A percentile compares a stretch with the other conserved stretches of the same genome.
phyloP scores from a whole-genome alignment of 352 stramenopile species.

The Globisporangium spinosum region DNA sequence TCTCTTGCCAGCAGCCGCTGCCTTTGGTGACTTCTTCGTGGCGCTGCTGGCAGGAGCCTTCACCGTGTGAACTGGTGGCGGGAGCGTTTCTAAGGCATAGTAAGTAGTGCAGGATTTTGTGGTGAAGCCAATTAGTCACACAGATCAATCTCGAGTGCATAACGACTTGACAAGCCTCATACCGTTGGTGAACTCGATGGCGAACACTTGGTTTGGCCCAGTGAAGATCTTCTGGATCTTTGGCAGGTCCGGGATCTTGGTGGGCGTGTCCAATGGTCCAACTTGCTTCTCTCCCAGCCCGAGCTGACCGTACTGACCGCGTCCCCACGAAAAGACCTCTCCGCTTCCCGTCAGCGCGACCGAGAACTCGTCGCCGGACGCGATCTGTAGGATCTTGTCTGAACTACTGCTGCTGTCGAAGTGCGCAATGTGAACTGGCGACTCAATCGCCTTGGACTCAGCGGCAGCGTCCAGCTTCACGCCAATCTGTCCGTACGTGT shows the following conservation, averaged over 20 bases:
- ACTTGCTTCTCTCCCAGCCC: slow-evolving; percentile 42
- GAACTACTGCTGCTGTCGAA: slow-evolving; percentile 13
- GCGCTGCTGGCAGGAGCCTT: slow-evolving; percentile 14
- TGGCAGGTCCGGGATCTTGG: slow-evolving; percentile 49
- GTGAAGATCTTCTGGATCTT: slow-evolving; percentile 59
- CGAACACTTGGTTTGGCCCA: slow-evolving; percentile 75
- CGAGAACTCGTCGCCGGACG: slow-evolving; percentile 67
- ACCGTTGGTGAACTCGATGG: slow-evolving; percentile 74
- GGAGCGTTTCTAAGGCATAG: slow-evolving; percentile 40
- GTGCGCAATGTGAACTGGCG: slow-evolving; percentile 28
- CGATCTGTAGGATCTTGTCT: slow-evolving; percentile 40
- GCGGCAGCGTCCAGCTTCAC: slow-evolving; percentile 24
- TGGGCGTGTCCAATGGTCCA: slow-evolving; percentile 37
- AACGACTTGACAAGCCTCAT: slow-evolving; percentile 13
- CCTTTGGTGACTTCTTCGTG: slow-evolving; percentile 22
- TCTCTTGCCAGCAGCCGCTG: slow-evolving; percentile 2
- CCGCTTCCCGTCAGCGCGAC: slow-evolving; percentile 44
- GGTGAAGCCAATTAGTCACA: neutral
- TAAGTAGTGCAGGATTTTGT: no score
- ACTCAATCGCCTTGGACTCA: slow-evolving; percentile 34
- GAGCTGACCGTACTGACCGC: slow-evolving; percentile 63
- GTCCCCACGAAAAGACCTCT: slow-evolving; percentile 72
- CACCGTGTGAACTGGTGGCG: slow-evolving; percentile 25
- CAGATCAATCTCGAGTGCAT: neutral
- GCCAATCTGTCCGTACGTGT: slow-evolving; percentile 65